phyloP scores from a whole-genome alignment of 2,329 filamentous ascomycete species.

The Diaporthe capsici region DNA sequence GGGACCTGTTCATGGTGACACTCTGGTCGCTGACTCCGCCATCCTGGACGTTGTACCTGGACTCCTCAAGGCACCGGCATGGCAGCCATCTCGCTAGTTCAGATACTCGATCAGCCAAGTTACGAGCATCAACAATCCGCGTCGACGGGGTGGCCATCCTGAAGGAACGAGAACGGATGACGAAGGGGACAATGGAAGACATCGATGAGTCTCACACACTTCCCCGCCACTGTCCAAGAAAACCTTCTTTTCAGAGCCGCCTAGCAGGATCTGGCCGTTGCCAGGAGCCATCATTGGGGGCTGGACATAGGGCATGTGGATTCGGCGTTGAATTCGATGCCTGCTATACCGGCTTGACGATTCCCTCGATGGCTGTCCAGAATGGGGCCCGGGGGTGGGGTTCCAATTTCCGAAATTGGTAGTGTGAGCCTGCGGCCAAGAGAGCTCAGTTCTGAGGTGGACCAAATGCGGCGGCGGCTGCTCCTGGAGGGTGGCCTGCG shows the following conservation, averaged over 20 bases:
- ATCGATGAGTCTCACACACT: conserved; percentile 10
- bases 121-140: not conserved
- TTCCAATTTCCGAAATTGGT: conserved; percentile 7
- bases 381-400: conserved; percentile 2
- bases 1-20: conserved; percentile 12
- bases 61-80: conserved; percentile 5
- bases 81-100: not conserved
- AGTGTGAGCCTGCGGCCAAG: conserved; percentile 18
- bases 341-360: conserved; percentile 9
- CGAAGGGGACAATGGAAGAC: conserved; percentile 9
- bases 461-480: not conserved
- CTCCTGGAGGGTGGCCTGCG: not conserved
- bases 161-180: conserved; percentile 31
- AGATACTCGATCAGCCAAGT: not conserved
- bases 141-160: conserved; percentile 38
- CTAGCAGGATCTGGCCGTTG: conserved; percentile 36
- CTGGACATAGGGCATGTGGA: conserved; percentile 15
- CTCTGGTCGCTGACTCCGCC: not conserved
- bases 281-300: conserved; percentile 27
- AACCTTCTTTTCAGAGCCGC: conserved; percentile 27
- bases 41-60: conserved; percentile 10
- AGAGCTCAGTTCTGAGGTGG: not conserved
- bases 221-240: not conserved
- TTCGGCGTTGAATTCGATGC: not conserved
- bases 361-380: not conserved